Evolutionary conservation across 1,284 basidiomycete species (phyloP), one percentile per base, ranked within the genome.

Genomic region (Hemileia vastatrix): DNA sequence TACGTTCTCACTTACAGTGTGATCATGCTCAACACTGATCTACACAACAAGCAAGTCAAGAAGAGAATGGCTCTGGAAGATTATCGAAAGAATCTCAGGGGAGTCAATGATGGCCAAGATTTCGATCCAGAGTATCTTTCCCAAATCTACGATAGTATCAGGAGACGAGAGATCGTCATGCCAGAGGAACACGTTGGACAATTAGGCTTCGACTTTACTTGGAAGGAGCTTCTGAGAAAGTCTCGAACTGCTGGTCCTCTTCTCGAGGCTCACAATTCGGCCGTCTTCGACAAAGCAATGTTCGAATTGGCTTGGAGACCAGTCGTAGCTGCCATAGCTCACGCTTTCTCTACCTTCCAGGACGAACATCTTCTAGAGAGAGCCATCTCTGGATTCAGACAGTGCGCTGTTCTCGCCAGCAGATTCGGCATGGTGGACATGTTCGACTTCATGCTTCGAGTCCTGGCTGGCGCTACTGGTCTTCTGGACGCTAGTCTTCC

Each of bases 11-110:
- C 72, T 13, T 75, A 69, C 63, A 71, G 68, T 18, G 68, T 75
- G 64, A 75, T 75, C 61, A 74, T 75, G 73, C 73, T 75, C 66
- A 75, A 75, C 58, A 75, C 73, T 8, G 73, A 75, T 62, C 67
- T 71, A 63, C 72, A 75, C 66, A 75, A 73, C 44, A 71, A 72
- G 33, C 73, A 75, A 64, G 72, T 72, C 63, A 72, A 71, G 64
- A 67, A 69, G 21, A 68, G 71, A 21, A 75, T 75, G 73, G 67
- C 67, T 13, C 65, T 72, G 19, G 72, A 74, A 1, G 73, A 75
- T 65, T 75, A 75, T 63, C 68, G 71, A 55, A 66, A 67, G 53
- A 75, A 75, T 48, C 65, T 75, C 50, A 68, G 73, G 6, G 73
- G 73, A 36, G 71, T 75, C 63, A 75, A 75, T 44, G 71, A 71